These are phyloP conservation scores for Backusella liffmaniae DNA, from an alignment of 192 early-diverging fungal genomes.

Conservation along the genomic window DNA sequence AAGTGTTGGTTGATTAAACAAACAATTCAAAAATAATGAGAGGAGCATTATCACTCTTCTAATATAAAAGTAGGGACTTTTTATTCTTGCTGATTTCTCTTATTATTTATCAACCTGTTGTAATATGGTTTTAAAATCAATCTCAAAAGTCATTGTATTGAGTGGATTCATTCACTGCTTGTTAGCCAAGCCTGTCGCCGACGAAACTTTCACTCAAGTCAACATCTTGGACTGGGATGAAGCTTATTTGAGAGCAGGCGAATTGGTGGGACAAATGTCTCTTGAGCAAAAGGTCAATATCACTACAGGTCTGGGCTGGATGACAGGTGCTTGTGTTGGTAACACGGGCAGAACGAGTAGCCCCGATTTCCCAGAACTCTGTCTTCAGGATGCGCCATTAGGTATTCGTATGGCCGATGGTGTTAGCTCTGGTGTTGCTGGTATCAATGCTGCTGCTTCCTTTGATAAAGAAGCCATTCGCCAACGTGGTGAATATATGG, in stretches of 20 bases:
- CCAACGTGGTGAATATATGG: slow-evolving; percentile 46
- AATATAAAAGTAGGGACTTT: background rate
- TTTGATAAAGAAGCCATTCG: slow-evolving; percentile 56
- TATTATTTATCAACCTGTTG: background rate
- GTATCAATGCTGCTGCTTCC: slow-evolving; percentile 60
- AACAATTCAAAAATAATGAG: background rate
- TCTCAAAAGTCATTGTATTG: background rate
- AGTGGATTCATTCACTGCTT: background rate
- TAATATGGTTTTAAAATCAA: background rate
- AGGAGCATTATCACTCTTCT: background rate
- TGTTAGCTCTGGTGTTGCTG: slow-evolving; percentile 45
- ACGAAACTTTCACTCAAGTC: background rate
- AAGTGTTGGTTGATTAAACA: background rate
- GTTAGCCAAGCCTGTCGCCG: background rate
- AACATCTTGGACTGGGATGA: slow-evolving; percentile 11
- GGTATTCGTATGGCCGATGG: slow-evolving; percentile 44
- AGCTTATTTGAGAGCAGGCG: slow-evolving; percentile 22
- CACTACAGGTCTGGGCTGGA: slow-evolving; percentile 46
- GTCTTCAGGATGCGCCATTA: slow-evolving; percentile 55
- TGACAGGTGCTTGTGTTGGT: slow-evolving; percentile 43
- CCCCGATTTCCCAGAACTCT: slow-evolving; percentile 48
- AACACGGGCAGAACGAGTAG: slow-evolving; percentile 34
- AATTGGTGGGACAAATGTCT: slow-evolving; percentile 35
- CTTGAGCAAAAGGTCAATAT: slow-evolving; percentile 46
- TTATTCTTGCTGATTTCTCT: background rate